A percentile compares a stretch with the other conserved stretches of the same genome.
Evolutionary conservation across 805 yeast species (phyloP).

Genomic region (Komagataella kurtzmanii): DNA sequence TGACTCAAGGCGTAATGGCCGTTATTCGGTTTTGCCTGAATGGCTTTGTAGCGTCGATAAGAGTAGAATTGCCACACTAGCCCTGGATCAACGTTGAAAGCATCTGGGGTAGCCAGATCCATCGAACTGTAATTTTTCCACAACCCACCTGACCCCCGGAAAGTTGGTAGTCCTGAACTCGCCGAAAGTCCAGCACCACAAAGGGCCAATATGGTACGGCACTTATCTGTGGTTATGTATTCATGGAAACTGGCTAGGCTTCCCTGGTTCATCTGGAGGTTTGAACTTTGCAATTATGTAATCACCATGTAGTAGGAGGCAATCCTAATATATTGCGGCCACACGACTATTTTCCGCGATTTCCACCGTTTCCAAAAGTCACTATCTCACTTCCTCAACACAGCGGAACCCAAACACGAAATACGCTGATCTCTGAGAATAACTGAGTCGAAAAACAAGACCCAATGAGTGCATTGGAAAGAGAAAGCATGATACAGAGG

Average conservation of each 20-base stretch:
- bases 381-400: not conserved
- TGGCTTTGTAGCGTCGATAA: slow-evolving; percentile 50
- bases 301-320: not conserved
- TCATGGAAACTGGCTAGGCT: slow-evolving; percentile 29
- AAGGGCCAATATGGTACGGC: slow-evolving; percentile 41
- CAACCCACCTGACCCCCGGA: slow-evolving; percentile 57
- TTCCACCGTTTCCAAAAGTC: not conserved
- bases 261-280: not conserved
- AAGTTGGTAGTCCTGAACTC: slow-evolving; percentile 64
- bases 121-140: slow-evolving; percentile 72
- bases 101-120: slow-evolving; percentile 87
- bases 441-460: not conserved
- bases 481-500: slow-evolving; percentile 2
- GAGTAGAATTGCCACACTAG: slow-evolving; percentile 86
- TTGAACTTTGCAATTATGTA: not conserved
- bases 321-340: not conserved
- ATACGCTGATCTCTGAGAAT: not conserved
- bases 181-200: slow-evolving; percentile 82
- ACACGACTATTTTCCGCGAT: not conserved
- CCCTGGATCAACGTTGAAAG: slow-evolving; percentile 71
- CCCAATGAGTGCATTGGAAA: not conserved
- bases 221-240: slow-evolving; percentile 15
- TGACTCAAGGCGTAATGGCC: slow-evolving; percentile 65
- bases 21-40: slow-evolving; percentile 53
- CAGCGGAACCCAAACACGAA: not conserved